Evolutionary conservation across 257 asterid species (phyloP), one percentile per base, ranked within the genome.

Genomic region (Solanum chmielewskii): DNA sequence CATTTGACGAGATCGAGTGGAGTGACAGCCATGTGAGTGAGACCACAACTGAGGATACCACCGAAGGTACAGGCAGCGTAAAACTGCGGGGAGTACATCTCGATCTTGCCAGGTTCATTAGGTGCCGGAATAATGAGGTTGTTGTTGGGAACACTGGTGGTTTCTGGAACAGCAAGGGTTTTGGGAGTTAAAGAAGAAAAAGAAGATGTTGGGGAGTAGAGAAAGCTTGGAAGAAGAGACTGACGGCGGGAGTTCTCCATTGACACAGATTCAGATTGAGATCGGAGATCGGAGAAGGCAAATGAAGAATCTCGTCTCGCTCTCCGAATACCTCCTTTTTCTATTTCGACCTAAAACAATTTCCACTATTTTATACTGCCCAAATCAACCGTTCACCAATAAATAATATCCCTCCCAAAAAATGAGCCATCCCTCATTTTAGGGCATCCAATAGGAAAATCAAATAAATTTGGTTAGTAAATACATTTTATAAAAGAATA

Each of bases 1-100:
- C 99, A 96, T 88, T 96, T 96, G 96, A 95, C 99, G 66, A 96
- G 97, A 90, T 96, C 99, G 31, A 96, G 99, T 87, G 99, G 99
- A 78, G 98, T 96, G 89, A 96, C 99, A 74, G 99, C 83, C 98
- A 89, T 96, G 89, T 96, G 99, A 42, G 99, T 96, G 49, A 96
- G 97, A 64, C 99, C 99, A 87, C 99, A 96, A 91, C 99, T 96
- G 86, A 96, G 92, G 33, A 96, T 93, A 86, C 99, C 99, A 83
- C 99, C 99, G 88, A 23, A 90, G 1, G 99, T 95, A 87, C 98
- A 96, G 39, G 98, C 99, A 31, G 95, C 97, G 85, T 96, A 96
- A 89, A 42, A 96, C 86, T 91, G 94, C 3, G 98, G 94, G 25
- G 99, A 97, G 92, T 90, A 93, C 93, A 97, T 64, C 93, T 93